Conservation (phyloP, 23 red algal genomes). For the Pyropia yezoensis region DNA sequence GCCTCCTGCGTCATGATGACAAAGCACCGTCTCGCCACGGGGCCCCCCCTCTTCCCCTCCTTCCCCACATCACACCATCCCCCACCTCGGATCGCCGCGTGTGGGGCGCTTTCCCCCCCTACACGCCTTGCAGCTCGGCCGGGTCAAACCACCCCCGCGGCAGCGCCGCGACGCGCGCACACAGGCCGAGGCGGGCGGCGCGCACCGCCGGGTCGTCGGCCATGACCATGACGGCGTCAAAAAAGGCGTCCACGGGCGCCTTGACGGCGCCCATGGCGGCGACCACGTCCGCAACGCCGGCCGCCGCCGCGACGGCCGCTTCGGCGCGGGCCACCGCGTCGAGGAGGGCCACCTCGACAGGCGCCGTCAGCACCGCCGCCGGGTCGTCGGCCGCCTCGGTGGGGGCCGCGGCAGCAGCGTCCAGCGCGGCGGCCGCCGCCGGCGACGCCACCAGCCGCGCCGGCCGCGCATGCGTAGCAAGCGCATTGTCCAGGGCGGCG, state of each 20-base stretch:
- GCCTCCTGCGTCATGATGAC: too few relatives aligned
- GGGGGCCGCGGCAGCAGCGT: conserved; percentile 4
- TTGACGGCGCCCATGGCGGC: conserved; percentile 23
- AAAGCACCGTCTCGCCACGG: too few relatives aligned
- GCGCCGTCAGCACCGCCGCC: conserved; percentile 34
- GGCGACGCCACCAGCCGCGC: conserved; percentile 32
- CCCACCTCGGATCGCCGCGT: too few relatives aligned
- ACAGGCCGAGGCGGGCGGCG: conserved; percentile 63
- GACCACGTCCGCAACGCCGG: neutral
- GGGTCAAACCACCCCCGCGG: conserved; percentile 44
- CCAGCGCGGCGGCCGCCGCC: conserved; percentile 4
- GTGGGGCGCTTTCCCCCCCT: neutral
- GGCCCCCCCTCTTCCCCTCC: too few relatives aligned
- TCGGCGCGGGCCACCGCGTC: conserved; percentile 16
- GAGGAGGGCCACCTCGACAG: conserved; percentile 37
- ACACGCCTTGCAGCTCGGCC: conserved; percentile 9
- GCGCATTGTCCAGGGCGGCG: conserved; percentile 25
- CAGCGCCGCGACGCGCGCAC: conserved; percentile 46
- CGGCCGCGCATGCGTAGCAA: conserved; percentile 47
- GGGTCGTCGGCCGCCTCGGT: conserved; percentile 10
- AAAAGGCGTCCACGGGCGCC: conserved; percentile 58
- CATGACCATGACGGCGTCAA: conserved; percentile 84
- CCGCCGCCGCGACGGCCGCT: neutral
- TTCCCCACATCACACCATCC: too few relatives aligned
- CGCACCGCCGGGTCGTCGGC: conserved; percentile 50